Evolutionary conservation across 306 rosid genomes (phyloP).

Genomic region (Pterocarpus macrocarpus): DNA sequence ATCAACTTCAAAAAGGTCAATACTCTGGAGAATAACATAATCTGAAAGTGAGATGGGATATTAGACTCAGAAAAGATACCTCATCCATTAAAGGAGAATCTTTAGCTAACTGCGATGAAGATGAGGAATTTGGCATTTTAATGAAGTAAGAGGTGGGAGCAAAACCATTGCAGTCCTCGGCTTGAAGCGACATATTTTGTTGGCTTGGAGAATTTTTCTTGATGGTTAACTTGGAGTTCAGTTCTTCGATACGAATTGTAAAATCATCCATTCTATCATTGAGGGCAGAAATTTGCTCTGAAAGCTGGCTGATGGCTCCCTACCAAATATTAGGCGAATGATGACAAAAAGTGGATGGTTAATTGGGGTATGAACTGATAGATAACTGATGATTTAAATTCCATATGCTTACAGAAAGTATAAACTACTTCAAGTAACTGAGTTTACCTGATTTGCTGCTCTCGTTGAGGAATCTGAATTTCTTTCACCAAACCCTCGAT

Average conservation of each 20-base stretch:
- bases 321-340: conserved; percentile 45
- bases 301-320: conserved; percentile 79
- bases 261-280: conserved; percentile 98
- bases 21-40: conserved; percentile 13
- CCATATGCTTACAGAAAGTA: conserved; percentile 28
- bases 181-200: conserved; percentile 76
- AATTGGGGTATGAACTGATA: conserved; percentile 20
- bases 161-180: conserved; percentile 87
- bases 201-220: conserved; percentile 74
- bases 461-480: conserved; percentile 63
- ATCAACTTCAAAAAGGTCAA: conserved; percentile 17
- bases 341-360: background rate
- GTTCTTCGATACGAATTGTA: conserved; percentile 85
- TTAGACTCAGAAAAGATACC: conserved; percentile 59
- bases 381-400: conserved; percentile 22
- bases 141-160: conserved; percentile 84
- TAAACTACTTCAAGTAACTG: conserved; percentile 1
- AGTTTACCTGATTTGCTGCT: conserved; percentile 69
- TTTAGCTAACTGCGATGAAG: conserved; percentile 78
- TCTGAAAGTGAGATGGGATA: conserved; percentile 15
- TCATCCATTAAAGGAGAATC: conserved; percentile 80
- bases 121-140: conserved; percentile 73
- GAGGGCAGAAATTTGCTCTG: conserved; percentile 87
- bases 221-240: conserved; percentile 73
- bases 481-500: conserved; percentile 70